Evolutionary conservation across 2,329 filamentous ascomycete species (phyloP).

Genomic region (Ceratocystis smalleyi): DNA sequence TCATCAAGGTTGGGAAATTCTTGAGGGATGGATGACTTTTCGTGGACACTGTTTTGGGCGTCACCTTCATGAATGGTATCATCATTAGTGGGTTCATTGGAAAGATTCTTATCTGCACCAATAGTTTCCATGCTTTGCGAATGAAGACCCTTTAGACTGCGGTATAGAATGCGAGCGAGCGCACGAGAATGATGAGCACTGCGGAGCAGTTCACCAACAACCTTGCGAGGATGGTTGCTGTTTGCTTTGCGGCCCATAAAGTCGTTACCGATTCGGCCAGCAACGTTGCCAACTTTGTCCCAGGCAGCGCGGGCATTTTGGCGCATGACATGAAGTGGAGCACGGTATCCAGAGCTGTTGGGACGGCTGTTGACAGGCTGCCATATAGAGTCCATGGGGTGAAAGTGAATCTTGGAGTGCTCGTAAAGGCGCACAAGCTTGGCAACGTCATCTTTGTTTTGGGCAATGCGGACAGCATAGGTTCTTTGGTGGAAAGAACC

Average conservation of each 20-base stretch:
- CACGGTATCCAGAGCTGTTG: constrained; percentile 45
- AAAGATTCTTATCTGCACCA: constrained; percentile 3
- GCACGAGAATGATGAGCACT: constrained; percentile 63
- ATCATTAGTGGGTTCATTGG: neutral
- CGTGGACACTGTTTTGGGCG: constrained; percentile 7
- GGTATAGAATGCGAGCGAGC: constrained; percentile 72
- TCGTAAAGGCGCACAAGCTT: constrained; percentile 43
- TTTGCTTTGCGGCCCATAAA: constrained; percentile 61
- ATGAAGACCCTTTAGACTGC: constrained; percentile 43
- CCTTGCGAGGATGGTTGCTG: constrained; percentile 67
- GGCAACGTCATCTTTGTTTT: constrained; percentile 79
- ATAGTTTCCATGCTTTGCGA: constrained; percentile 2
- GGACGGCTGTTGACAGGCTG: constrained; percentile 26
- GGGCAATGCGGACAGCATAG: constrained; percentile 76
- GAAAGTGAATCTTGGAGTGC: constrained; percentile 61
- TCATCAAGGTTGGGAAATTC: constrained; percentile 34
- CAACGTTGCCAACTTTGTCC: constrained; percentile 69
- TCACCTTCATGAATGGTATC: constrained; percentile 2
- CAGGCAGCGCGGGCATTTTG: constrained; percentile 61
- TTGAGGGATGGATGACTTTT: constrained; percentile 5
- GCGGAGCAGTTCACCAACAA: constrained; percentile 62
- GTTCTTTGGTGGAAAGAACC: constrained; percentile 84
- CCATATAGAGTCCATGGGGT: constrained; percentile 36
- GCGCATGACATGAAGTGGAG: constrained; percentile 58
- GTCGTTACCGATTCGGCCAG: constrained; percentile 74